Conservation (phyloP, 2,329 filamentous ascomycete species). For the Camillea tinctor region DNA sequence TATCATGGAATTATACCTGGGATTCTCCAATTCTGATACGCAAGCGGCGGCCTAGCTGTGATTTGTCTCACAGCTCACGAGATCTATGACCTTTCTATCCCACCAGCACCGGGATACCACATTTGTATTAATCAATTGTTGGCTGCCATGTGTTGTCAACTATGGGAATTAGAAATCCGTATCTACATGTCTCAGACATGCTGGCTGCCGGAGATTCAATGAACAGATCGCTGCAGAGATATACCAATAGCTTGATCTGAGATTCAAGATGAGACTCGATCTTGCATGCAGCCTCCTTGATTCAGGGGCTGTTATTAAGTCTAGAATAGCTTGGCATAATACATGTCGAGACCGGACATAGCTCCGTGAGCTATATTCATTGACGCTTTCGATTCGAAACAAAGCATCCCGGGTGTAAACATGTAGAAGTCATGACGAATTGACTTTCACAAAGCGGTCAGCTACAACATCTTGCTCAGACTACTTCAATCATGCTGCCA, state of each 20-base stretch:
- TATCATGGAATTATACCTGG: background rate
- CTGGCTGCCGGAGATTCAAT: background rate
- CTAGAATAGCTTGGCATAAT: constrained; percentile 4
- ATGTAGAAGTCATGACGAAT: constrained; percentile 17
- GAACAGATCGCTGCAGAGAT: background rate
- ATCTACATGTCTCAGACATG: background rate
- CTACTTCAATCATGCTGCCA: constrained; percentile 10
- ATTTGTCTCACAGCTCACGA: background rate
- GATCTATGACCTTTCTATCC: constrained; percentile 8
- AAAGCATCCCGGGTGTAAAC: constrained; percentile 6
- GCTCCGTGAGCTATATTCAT: background rate
- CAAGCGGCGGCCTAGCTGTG: background rate
- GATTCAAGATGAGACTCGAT: background rate
- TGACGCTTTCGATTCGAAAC: constrained; percentile 1
- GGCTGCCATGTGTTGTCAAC: background rate
- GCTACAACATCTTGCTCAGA: background rate
- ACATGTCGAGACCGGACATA: background rate
- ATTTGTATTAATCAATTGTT: background rate
- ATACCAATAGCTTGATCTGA: background rate
- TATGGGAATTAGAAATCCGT: background rate
- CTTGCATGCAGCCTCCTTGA: background rate
- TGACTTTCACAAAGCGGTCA: constrained; percentile 3
- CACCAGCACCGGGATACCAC: background rate
- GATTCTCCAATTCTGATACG: background rate
- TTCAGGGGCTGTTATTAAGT: background rate